A percentile compares a stretch with the other conserved stretches of the same genome.
Conservation (phyloP, 805 yeast genomes). For the Kregervanrija fluxuum region DNA sequence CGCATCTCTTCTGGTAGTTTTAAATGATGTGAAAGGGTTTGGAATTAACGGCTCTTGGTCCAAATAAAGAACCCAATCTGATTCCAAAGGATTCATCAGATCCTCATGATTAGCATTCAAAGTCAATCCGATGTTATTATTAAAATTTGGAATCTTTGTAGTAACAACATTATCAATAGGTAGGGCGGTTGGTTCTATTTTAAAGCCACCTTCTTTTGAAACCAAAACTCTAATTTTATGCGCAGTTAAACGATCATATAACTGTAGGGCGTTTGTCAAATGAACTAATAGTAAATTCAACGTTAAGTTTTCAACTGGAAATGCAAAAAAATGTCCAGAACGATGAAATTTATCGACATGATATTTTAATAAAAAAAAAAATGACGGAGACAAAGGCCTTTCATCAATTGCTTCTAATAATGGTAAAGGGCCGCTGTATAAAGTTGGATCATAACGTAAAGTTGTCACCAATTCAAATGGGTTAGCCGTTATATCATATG, state of each 20-base stretch:
- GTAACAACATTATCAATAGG: slow-evolving; percentile 5
- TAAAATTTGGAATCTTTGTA: slow-evolving; percentile 1
- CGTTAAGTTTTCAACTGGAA: slow-evolving; percentile 31
- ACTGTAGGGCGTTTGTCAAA: slow-evolving; percentile 31
- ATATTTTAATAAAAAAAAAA: slow-evolving; percentile 56
- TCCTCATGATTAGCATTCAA: too few relatives aligned
- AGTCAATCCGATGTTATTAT: too few relatives aligned
- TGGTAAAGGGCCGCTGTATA: slow-evolving; percentile 25
- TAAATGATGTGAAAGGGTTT: slow-evolving; percentile 79
- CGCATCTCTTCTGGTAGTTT: slow-evolving; percentile 66
- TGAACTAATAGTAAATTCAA: slow-evolving; percentile 34
- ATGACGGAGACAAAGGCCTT: slow-evolving; percentile 21
- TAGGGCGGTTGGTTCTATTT: slow-evolving; percentile 28
- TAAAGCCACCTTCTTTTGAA: slow-evolving; percentile 15
- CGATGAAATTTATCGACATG: slow-evolving; percentile 56
- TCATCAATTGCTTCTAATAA: slow-evolving; percentile 20
- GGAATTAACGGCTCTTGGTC: slow-evolving; percentile 46
- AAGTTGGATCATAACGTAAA: slow-evolving; percentile 65
- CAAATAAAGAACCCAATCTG: slow-evolving; percentile 52
- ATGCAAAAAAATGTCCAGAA: slow-evolving; percentile 47
- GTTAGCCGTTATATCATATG: slow-evolving; percentile 27
- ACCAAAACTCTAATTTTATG: slow-evolving; percentile 44
- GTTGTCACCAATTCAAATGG: slow-evolving; percentile 59
- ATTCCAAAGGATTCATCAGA: too few relatives aligned
- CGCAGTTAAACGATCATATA: slow-evolving; percentile 25